These are phyloP conservation scores for Fomitiporia mediterranea DNA, from an alignment of 1,284 basidiomycete species.

Conservation along the genomic window DNA sequence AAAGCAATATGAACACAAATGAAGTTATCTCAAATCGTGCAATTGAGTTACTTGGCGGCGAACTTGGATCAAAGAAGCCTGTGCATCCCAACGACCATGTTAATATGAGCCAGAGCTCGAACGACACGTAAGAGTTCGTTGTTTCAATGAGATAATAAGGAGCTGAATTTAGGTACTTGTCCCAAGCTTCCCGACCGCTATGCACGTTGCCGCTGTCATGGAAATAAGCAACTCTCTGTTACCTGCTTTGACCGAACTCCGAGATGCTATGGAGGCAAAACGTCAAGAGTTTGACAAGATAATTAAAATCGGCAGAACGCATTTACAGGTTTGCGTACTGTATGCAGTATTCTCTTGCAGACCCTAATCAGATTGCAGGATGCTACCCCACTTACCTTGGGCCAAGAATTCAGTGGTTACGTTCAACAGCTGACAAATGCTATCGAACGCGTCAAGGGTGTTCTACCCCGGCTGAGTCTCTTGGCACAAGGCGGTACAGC, in stretches of 20 bases:
- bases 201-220: conserved; percentile 96
- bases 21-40: conserved; percentile 99
- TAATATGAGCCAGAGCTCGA: conserved; percentile 99
- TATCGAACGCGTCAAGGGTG: conserved; percentile 81
- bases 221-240: conserved; percentile 82
- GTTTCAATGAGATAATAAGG: conserved; percentile 1
- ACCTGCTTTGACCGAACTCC: conserved; percentile 83
- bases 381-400: conserved; percentile 95
- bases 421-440: conserved; percentile 93
- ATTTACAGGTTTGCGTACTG: conserved; percentile 63
- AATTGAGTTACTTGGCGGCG: conserved; percentile 94
- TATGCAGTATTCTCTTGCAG: not conserved
- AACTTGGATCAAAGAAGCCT: conserved; percentile 94
- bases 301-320: conserved; percentile 99
- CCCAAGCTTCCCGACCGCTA: conserved; percentile 92
- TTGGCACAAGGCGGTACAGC: conserved; percentile 99
- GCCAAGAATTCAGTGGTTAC: conserved; percentile 99
- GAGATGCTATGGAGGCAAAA: conserved; percentile 82
- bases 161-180: not conserved
- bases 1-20: conserved; percentile 99
- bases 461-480: conserved; percentile 83
- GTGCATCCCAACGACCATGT: conserved; percentile 99
- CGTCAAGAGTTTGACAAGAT: conserved; percentile 80
- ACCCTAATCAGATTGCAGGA: conserved; percentile 50
- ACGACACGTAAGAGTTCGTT: conserved; percentile 75